These are phyloP conservation scores for Panicum virgatum DNA, from an alignment of 202 grass and related monocot species.

Conservation along the genomic window DNA sequence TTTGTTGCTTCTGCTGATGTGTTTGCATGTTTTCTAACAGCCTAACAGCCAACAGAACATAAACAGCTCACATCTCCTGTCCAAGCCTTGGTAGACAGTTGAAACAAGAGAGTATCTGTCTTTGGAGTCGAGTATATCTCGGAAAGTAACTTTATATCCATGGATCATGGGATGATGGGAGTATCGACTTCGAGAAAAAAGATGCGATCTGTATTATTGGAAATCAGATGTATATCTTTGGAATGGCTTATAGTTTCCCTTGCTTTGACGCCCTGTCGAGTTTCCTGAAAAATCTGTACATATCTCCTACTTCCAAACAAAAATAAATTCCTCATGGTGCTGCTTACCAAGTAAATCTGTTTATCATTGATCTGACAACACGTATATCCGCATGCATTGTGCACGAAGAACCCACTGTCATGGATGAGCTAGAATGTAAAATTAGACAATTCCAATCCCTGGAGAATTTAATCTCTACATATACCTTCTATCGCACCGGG, in stretches of 20 bases:
- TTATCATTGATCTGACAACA: neutral
- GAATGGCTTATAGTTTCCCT: no score
- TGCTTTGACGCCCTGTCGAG: neutral
- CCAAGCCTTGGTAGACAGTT: neutral
- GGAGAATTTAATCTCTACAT: neutral
- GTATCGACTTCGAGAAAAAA: neutral
- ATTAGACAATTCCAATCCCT: constrained; percentile 3
- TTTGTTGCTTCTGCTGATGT: neutral
- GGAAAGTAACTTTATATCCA: neutral
- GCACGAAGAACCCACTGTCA: neutral
- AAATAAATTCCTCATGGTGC: constrained; percentile 1
- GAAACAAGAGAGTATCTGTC: neutral
- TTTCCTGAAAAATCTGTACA: constrained; percentile 19
- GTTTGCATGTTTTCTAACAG: constrained; percentile 20
- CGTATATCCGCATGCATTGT: neutral
- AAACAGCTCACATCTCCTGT: no score
- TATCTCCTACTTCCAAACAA: constrained; percentile 12
- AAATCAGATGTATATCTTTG: constrained; percentile 7
- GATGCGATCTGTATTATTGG: neutral
- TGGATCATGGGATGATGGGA: neutral
- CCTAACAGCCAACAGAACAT: constrained; percentile 10
- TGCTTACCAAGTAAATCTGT: neutral
- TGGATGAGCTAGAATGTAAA: neutral
- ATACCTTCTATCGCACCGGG: neutral
- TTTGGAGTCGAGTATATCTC: neutral